Conservation (phyloP, 805 yeast genomes). For the Saturnispora serradocipensis region DNA sequence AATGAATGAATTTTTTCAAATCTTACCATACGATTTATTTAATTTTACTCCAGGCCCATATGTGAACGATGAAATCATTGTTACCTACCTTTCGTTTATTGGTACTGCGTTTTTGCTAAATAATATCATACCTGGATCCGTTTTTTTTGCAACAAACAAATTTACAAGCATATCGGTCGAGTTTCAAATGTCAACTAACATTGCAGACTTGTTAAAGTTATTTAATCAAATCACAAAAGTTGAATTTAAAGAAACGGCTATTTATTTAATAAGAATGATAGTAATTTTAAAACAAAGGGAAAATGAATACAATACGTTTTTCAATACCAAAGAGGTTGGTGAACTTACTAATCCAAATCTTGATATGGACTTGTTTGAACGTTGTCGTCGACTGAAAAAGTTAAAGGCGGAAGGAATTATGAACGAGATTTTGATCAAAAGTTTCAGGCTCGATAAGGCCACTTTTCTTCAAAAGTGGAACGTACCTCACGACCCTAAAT, state of each 20-base stretch:
- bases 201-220: neutral
- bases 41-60: constrained; percentile 1
- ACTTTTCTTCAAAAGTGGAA: constrained; percentile 7
- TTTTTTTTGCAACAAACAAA: constrained; percentile 6
- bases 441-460: constrained; percentile 6
- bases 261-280: constrained; percentile 6
- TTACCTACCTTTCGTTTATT: constrained; percentile 1
- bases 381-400: neutral
- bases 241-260: constrained; percentile 2
- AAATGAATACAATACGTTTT: neutral
- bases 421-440: constrained; percentile 2
- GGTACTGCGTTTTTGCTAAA: constrained; percentile 3
- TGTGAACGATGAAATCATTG: constrained; percentile 4
- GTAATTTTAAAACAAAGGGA: constrained; percentile 5
- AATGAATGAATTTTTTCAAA: constrained; percentile 10
- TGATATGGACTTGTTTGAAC: neutral
- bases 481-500: neutral
- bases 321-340: neutral
- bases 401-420: neutral
- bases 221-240: constrained; percentile 1
- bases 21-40: constrained; percentile 10
- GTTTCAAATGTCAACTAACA: neutral
- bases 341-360: constrained; percentile 5
- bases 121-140: constrained; percentile 6
- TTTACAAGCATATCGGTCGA: constrained; percentile 8